Evolutionary conservation across 2,329 filamentous ascomycete species (phyloP).

Genomic region (Monilinia vaccinii-corymbosi): DNA sequence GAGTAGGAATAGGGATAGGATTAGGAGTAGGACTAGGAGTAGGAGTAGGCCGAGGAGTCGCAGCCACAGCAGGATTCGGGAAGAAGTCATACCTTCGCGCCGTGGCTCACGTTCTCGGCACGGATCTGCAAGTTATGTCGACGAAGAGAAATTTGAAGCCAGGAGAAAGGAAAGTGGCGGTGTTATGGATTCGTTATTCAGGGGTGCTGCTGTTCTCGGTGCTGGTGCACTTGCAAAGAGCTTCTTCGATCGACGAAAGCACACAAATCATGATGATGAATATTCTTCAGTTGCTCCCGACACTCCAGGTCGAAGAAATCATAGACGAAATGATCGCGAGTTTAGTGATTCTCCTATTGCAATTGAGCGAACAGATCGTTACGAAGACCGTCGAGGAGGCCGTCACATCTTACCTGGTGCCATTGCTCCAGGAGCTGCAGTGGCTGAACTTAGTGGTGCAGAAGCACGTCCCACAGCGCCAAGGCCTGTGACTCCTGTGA

Average conservation of each 20-base stretch:
- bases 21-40: slow-evolving; percentile 17
- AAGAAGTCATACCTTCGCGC: slow-evolving; percentile 45
- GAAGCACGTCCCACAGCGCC: slow-evolving; percentile 31
- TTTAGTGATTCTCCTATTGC: slow-evolving; percentile 37
- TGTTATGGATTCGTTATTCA: slow-evolving; percentile 51
- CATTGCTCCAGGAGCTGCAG: slow-evolving; percentile 36
- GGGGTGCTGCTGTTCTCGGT: slow-evolving; percentile 52
- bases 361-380: slow-evolving; percentile 18
- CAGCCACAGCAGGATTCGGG: slow-evolving; percentile 14
- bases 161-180: slow-evolving; percentile 39
- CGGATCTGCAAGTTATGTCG: slow-evolving; percentile 44
- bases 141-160: slow-evolving; percentile 52
- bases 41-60: slow-evolving; percentile 15
- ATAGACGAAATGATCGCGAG: slow-evolving; percentile 32
- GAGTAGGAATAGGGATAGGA: slow-evolving; percentile 20
- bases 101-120: slow-evolving; percentile 34
- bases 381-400: slow-evolving; percentile 26
- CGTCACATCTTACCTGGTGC: slow-evolving; percentile 38
- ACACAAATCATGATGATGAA: slow-evolving; percentile 41
- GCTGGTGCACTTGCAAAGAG: slow-evolving; percentile 53
- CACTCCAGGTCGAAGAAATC: slow-evolving; percentile 43
- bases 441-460: slow-evolving; percentile 39
- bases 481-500: slow-evolving; percentile 15
- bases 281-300: slow-evolving; percentile 55
- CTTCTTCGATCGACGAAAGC: slow-evolving; percentile 45